Conservation (phyloP, 2,329 filamentous ascomycete species). For the Tympanopsis confertula region DNA sequence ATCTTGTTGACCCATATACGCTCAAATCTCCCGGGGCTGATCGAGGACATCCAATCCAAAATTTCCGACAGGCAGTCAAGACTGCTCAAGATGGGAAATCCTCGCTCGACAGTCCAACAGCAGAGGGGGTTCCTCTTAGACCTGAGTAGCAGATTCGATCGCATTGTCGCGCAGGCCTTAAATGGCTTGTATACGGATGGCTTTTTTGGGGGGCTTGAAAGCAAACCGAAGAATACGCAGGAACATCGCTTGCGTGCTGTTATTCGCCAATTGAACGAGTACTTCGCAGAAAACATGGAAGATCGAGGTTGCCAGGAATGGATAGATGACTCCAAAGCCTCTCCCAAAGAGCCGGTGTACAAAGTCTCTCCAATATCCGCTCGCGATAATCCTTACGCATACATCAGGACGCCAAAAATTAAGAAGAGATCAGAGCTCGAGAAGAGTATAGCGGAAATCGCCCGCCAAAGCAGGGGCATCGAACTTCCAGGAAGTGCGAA, state of each 20-base stretch:
- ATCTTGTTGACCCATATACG: background rate
- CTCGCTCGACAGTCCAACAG: background rate
- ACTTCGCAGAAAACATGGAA: background rate
- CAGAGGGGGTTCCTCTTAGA: background rate
- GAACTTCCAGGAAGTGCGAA: slow-evolving; percentile 1
- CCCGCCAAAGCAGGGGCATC: background rate
- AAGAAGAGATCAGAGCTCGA: background rate
- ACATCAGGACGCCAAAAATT: background rate
- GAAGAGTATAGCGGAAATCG: background rate
- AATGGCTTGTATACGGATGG: slow-evolving; percentile 1
- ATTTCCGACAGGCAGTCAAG: background rate
- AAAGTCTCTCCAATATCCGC: background rate
- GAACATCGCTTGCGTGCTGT: background rate
- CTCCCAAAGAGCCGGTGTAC: too few relatives aligned
- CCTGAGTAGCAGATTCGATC: background rate
- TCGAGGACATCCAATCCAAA: background rate
- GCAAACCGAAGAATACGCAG: background rate
- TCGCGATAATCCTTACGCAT: background rate
- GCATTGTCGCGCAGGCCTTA: background rate
- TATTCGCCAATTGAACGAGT: background rate
- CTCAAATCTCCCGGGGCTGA: background rate
- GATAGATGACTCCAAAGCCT: background rate
- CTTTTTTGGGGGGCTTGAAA: too few relatives aligned
- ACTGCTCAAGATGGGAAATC: background rate
- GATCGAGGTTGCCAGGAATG: background rate